Conservation (phyloP, 345 rosid genomes). For the Eucalyptus sp. region DNA sequence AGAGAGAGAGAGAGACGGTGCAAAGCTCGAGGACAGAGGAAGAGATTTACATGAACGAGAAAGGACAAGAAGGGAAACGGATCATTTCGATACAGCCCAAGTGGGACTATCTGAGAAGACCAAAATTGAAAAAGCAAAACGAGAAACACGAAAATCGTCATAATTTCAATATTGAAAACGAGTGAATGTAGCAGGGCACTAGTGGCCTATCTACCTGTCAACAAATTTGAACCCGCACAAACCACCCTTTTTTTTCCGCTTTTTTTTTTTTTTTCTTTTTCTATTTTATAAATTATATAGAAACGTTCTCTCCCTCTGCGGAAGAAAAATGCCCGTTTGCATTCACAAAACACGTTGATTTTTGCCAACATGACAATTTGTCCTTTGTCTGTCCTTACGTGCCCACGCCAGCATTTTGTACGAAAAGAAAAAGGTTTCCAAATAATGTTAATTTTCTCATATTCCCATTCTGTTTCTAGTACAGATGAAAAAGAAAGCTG, state of each 20-base stretch:
- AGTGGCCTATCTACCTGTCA: neutral
- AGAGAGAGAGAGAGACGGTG: neutral
- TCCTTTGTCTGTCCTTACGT: neutral
- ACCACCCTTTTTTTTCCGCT: neutral
- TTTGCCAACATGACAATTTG: neutral
- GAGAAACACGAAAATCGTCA: neutral
- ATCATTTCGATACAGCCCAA: neutral
- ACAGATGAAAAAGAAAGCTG: neutral
- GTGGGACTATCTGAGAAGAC: neutral
- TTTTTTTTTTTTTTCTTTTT: neutral
- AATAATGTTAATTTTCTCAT: neutral
- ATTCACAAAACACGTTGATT: neutral
- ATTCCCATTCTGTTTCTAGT: neutral
- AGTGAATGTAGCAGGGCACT: neutral
- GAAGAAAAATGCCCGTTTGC: neutral
- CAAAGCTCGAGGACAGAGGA: neutral
- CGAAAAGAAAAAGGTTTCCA: neutral
- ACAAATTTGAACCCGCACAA: neutral
- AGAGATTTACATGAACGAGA: neutral
- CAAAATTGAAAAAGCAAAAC: neutral
- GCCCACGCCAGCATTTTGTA: neutral
- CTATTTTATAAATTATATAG: neutral
- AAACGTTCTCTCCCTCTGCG: neutral
- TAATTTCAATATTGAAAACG: neutral
- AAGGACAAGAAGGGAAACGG: neutral